Evolutionary conservation across 768 basidiomycete genomes (phyloP), one percentile per base, ranked within the genome.

Genomic region (Trametes gibbosa): DNA sequence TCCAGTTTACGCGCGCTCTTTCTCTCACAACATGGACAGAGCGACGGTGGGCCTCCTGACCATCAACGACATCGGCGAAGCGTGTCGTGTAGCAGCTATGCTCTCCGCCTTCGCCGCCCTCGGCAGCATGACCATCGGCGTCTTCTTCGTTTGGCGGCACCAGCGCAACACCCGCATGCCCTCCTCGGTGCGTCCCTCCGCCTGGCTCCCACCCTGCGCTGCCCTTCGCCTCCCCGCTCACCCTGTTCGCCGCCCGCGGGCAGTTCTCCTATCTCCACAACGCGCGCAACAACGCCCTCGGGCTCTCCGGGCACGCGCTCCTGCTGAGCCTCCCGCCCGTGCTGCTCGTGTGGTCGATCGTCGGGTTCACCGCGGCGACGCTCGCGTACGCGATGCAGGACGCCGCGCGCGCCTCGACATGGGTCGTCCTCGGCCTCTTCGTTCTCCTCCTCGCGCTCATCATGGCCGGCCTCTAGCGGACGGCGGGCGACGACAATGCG

Each of bases 191-290:
- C 24, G 59, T 24, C 12, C 24, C 32, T 17, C n/a, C n/a, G n/a
- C n/a, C n/a, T n/a, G n/a, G n/a, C 13, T 17, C 17, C 10, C 6
- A 19, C 19, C 9, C 27, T 23, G 16, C 37, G 37, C 16, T 39
- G 37, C 5, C 37, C 37, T 14, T 14, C 37, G 4, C 37, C 10
- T n/a, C 32, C 16, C 12, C 16, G 7, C 48, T 50, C 14, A 50
- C 23, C 14, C 19, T 1, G 1, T 14, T 14, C 17, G 10, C 19
- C 3, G 25, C 37, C 3, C 5, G 13, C 14, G 17, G n/a, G 16
- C 37, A 83, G 82, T 82, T 79, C 63, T 77, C 79, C 2, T 84
- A 84, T 64, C 78, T 83, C 70, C 73, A 81, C 56, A 83, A 83
- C 50, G 78, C 76, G 5, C 77, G 77, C 32, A 76, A 78, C 56